Evolutionary conservation across 1,139 yeast genomes (phyloP).

Genomic region (Hemisphaericaspora subhashii): DNA sequence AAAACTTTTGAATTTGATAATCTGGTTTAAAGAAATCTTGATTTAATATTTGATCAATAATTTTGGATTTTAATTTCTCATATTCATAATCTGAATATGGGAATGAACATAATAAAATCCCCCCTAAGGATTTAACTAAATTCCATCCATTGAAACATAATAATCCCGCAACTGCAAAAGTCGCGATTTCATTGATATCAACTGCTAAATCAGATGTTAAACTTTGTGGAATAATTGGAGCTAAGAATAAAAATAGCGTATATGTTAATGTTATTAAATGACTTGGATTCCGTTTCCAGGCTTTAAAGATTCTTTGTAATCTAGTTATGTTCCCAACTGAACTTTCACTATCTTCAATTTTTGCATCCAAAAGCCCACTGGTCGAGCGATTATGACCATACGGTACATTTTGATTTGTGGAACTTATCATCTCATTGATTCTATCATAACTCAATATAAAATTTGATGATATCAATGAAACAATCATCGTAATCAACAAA

Average conservation of each 20-base stretch:
- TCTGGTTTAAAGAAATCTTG: conserved; percentile 52
- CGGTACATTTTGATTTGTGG: background rate
- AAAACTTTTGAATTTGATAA: conserved; percentile 49
- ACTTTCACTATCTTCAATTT: conserved; percentile 11
- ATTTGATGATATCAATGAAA: conserved; percentile 39
- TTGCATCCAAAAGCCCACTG: conserved; percentile 7
- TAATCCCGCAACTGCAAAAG: conserved; percentile 48
- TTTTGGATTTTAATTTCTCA: conserved; percentile 32
- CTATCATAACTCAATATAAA: conserved; percentile 36
- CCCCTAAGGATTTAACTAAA: conserved; percentile 52
- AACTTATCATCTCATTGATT: conserved; percentile 34
- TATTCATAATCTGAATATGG: conserved; percentile 48
- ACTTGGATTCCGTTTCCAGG: conserved; percentile 54
- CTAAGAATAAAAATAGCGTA: conserved; percentile 35
- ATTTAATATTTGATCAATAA: conserved; percentile 37
- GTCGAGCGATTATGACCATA: conserved; percentile 1
- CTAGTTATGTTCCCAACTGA: background rate
- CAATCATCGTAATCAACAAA: conserved; percentile 26
- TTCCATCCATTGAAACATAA: conserved; percentile 57
- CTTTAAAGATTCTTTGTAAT: conserved; percentile 11
- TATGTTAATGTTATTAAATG: conserved; percentile 62
- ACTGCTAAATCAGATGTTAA: conserved; percentile 30
- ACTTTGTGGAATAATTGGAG: conserved; percentile 35
- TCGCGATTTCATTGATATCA: conserved; percentile 50
- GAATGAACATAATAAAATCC: conserved; percentile 51